Evolutionary conservation across 2,329 filamentous ascomycete species (phyloP).

Genomic region (Hypoxylon sp.): DNA sequence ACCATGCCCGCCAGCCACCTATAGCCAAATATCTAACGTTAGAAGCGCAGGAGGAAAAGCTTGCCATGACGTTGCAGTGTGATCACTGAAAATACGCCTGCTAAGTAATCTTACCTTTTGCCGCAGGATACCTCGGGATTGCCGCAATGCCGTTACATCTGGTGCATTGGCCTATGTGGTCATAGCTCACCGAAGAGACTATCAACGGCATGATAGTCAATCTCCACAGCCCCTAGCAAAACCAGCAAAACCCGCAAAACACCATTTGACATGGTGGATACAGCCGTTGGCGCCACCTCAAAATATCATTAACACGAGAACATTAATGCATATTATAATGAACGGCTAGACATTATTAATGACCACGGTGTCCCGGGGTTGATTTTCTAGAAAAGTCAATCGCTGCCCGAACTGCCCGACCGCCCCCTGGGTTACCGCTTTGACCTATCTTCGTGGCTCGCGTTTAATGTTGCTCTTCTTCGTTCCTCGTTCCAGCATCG

Average conservation of each 20-base stretch:
- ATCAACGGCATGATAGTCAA: slow-evolving; percentile 31
- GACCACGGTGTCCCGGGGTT: slow-evolving; percentile 21
- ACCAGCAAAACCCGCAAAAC: too few relatives aligned
- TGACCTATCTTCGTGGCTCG: slow-evolving; percentile 22
- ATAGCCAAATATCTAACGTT: slow-evolving; percentile 1
- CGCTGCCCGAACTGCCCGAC: neutral
- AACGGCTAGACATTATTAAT: slow-evolving; percentile 18
- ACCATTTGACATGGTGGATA: slow-evolving; percentile 28
- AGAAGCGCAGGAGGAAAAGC: slow-evolving; percentile 4
- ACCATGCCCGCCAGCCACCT: slow-evolving; percentile 5
- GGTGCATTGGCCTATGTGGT: slow-evolving; percentile 32
- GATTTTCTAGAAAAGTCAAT: slow-evolving; percentile 39
- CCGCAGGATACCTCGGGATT: slow-evolving; percentile 33
- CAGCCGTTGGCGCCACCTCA: slow-evolving; percentile 28
- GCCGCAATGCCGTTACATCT: slow-evolving; percentile 40
- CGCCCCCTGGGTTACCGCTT: slow-evolving; percentile 11
- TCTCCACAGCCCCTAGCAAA: slow-evolving; percentile 33
- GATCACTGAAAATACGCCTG: slow-evolving; percentile 12
- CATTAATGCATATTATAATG: slow-evolving; percentile 28
- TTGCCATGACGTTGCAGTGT: slow-evolving; percentile 19
- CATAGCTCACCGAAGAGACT: slow-evolving; percentile 34
- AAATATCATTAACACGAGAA: slow-evolving; percentile 39
- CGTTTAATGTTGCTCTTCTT: slow-evolving; percentile 1
- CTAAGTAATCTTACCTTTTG: slow-evolving; percentile 21
- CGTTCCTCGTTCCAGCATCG: neutral